A percentile compares a stretch with the other conserved stretches of the same genome.
These are phyloP conservation scores for Lasiosphaeria ovina DNA, from an alignment of 495 filamentous ascomycete species.

Conservation along the genomic window DNA sequence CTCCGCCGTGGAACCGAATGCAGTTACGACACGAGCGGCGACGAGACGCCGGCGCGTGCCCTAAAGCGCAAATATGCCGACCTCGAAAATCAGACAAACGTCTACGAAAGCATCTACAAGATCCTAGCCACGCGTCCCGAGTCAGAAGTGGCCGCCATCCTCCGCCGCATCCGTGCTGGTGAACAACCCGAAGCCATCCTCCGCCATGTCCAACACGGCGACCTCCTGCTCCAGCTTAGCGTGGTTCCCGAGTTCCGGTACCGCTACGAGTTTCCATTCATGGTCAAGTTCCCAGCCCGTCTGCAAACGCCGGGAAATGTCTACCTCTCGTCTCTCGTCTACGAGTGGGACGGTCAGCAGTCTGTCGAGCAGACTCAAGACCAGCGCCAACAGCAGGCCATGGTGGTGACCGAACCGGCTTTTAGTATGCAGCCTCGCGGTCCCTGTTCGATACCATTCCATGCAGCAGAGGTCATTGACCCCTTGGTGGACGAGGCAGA, in stretches of 20 bases:
- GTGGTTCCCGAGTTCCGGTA: conserved; percentile 27
- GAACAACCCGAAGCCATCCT: conserved; percentile 27
- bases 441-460: conserved; percentile 28
- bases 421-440: conserved; percentile 4
- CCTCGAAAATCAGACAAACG: conserved; percentile 24
- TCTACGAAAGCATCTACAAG: conserved; percentile 28
- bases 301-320: conserved; percentile 25
- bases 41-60: conserved; percentile 28
- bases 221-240: conserved; percentile 31
- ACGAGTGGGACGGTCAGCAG: conserved; percentile 19
- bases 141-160: conserved; percentile 26
- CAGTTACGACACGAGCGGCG: conserved; percentile 24
- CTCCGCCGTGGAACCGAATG: conserved; percentile 25
- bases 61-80: conserved; percentile 28
- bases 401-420: background rate
- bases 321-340: conserved; percentile 30
- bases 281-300: conserved; percentile 22
- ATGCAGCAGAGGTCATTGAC: conserved; percentile 29
- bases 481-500: conserved; percentile 19
- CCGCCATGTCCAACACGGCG: conserved; percentile 30
- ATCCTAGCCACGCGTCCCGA: conserved; percentile 27
- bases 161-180: conserved; percentile 30
- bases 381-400: background rate
- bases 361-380: conserved; percentile 7
- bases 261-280: conserved; percentile 33